These are phyloP conservation scores for Trichoderma sp. DNA, from an alignment of 2,329 filamentous ascomycete species.

Conservation along the genomic window DNA sequence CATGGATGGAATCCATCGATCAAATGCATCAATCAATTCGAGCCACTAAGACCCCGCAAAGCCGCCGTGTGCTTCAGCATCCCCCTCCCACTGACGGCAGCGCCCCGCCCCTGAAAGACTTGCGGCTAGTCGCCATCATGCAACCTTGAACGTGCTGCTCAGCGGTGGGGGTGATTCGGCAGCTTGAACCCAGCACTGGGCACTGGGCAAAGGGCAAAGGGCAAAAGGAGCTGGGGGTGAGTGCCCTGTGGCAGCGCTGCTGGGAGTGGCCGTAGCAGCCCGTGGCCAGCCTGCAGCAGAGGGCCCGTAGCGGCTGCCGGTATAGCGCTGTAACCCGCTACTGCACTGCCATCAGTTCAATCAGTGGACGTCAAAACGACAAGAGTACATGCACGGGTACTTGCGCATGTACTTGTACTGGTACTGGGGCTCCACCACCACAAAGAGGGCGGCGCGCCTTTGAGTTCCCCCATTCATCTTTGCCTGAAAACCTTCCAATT, in stretches of 20 bases:
- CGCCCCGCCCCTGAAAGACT: conserved; percentile 12
- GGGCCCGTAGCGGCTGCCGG: neutral
- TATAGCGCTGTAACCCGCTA: neutral
- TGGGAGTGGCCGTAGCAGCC: neutral
- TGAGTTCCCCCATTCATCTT: conserved; percentile 10
- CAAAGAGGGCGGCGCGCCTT: neutral
- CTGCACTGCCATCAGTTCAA: neutral
- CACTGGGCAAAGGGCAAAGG: neutral
- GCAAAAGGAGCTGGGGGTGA: neutral
- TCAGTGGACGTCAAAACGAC: neutral
- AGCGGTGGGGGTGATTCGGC: conserved; percentile 17
- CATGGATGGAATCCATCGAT: neutral
- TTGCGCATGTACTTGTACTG: neutral
- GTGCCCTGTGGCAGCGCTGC: neutral
- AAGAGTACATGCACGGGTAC: neutral
- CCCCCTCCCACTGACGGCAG: conserved; percentile 26
- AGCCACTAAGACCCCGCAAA: conserved; percentile 37
- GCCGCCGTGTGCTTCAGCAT: conserved; percentile 32
- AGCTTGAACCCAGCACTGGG: neutral
- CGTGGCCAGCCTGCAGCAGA: neutral
- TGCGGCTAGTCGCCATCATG: conserved; percentile 14
- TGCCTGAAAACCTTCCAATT: conserved; percentile 16
- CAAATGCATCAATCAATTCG: neutral
- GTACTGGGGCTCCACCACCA: neutral
- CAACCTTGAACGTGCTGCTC: conserved; percentile 10